Evolutionary conservation across 2,329 filamentous ascomycete species (phyloP), one percentile per base, ranked within the genome.

Genomic region (Aspergillus pseudonomiae): DNA sequence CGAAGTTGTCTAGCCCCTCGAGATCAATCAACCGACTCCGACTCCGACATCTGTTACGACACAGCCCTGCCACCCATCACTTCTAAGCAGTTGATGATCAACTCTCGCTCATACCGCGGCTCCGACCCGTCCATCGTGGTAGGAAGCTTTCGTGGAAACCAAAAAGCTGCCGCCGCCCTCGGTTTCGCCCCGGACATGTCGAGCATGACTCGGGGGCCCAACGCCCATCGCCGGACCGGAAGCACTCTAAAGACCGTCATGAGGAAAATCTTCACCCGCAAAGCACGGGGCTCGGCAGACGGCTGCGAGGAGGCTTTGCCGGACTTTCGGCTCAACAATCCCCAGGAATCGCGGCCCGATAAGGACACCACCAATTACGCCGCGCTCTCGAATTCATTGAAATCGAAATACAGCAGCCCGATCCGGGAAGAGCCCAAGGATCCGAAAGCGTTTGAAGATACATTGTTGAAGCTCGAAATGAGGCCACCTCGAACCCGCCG

Each of bases 191-290:
- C 73, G 21, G 66, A 68, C 28, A 69, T 71, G 28, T 68, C 73
- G 30, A 73, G 66, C 14, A 60, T 69, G 16, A 57, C 68, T 9
- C 70, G 71, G 21, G 65, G 66, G 1, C 66, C 74, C 1, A 61
- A 69, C 39, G 68, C 69, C 16, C 78, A 80, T 65, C 77, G 77
- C 56, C 76, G 79, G 14, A 78, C 77, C 6, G 78, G 75, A 11
- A 80, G 78, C 61, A 78, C 79, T 2, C 61, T 80, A 57, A 80
- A 78, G 63, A 78, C 75, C 3, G 77, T 80, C n/a, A 80, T 80
- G 79, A 77, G 77, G 57, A 81, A 77, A 67, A 75, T 81, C 52
- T 81, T 81, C 68, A 78, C 74, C 41, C 74, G 77, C 24, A 79
- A 78, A 65, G 68, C 75, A 54, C 73, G 75, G 34, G 78, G 76